Percentiles rank a stretch among this genome's conserved stretches.
phyloP scores from a whole-genome alignment of 1,284 basidiomycete genomes.

The Cryptococcus sp. region DNA sequence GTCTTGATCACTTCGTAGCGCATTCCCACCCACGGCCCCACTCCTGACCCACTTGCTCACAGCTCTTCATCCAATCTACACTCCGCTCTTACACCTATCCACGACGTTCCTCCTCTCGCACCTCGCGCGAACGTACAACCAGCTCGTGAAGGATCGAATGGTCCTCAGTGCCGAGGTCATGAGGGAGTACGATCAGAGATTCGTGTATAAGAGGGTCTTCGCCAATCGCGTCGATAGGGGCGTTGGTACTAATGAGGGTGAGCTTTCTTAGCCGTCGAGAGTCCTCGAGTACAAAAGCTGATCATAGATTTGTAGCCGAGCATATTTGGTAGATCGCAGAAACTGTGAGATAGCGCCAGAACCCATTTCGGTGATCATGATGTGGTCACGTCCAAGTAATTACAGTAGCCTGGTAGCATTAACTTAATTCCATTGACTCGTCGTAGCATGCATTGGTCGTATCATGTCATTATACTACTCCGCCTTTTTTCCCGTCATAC shows the following conservation, averaged over 20 bases:
- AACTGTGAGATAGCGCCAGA: not conserved
- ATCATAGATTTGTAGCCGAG: constrained; percentile 11
- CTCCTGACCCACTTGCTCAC: constrained; percentile 42
- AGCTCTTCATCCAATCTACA: constrained; percentile 40
- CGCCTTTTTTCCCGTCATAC: too few species aligned
- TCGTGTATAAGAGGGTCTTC: constrained; percentile 50
- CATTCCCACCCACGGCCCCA: constrained; percentile 42
- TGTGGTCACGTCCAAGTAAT: too few species aligned
- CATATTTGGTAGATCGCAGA: constrained; percentile 5
- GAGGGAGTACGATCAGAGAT: constrained; percentile 52
- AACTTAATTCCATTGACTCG: too few species aligned
- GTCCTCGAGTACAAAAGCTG: not conserved
- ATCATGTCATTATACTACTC: too few species aligned
- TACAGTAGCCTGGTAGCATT: too few species aligned
- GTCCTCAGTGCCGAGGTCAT: constrained; percentile 51
- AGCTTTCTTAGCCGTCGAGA: constrained; percentile 5
- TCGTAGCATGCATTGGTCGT: too few species aligned
- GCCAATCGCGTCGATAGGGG: constrained; percentile 43
- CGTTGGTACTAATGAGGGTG: constrained; percentile 47
- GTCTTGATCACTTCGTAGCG: constrained; percentile 20
- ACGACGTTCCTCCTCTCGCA: constrained; percentile 39
- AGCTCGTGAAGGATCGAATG: constrained; percentile 51
- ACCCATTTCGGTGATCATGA: too few species aligned
- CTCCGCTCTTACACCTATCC: constrained; percentile 36
- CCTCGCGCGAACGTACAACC: constrained; percentile 38